Conservation (phyloP, 805 yeast species). For the Candida xiaguanensis region DNA sequence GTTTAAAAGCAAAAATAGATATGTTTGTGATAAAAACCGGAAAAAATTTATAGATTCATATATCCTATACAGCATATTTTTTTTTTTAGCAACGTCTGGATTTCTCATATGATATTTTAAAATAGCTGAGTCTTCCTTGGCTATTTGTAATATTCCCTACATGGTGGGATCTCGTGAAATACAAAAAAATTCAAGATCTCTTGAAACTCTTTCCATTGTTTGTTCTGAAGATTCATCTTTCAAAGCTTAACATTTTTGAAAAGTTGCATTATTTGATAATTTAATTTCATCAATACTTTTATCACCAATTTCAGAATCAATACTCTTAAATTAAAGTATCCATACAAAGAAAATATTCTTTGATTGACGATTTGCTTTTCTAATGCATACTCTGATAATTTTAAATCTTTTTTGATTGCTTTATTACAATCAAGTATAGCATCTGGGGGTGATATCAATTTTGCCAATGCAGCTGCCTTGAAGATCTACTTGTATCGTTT, state of each 20-base stretch:
- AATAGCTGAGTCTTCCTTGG: conserved; percentile 93
- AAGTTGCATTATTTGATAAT: conserved; percentile 69
- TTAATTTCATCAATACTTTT: conserved; percentile 71
- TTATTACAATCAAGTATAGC: conserved; percentile 88
- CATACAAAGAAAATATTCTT: conserved; percentile 76
- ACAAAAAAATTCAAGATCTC: conserved; percentile 90
- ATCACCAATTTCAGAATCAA: conserved; percentile 65
- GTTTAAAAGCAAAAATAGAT: too few relatives aligned
- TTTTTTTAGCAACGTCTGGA: conserved; percentile 86
- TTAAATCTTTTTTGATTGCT: conserved; percentile 86
- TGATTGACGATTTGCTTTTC: conserved; percentile 93
- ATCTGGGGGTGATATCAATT: conserved; percentile 95
- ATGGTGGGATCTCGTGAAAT: conserved; percentile 92
- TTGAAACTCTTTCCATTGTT: conserved; percentile 82
- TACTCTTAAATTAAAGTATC: conserved; percentile 74
- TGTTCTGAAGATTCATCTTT: conserved; percentile 93
- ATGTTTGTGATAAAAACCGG: too few relatives aligned
- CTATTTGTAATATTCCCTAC: conserved; percentile 93
- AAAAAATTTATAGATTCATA: too few relatives aligned
- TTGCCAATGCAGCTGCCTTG: conserved; percentile 96
- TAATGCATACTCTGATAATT: conserved; percentile 87
- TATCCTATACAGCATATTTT: conserved; percentile 76
- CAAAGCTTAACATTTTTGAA: conserved; percentile 73
- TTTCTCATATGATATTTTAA: conserved; percentile 96
- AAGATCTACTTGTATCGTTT: conserved; percentile 91